A percentile compares a stretch with the other conserved stretches of the same genome.
Conservation (phyloP, 441 rosid species). For the Corymbia citriodora region DNA sequence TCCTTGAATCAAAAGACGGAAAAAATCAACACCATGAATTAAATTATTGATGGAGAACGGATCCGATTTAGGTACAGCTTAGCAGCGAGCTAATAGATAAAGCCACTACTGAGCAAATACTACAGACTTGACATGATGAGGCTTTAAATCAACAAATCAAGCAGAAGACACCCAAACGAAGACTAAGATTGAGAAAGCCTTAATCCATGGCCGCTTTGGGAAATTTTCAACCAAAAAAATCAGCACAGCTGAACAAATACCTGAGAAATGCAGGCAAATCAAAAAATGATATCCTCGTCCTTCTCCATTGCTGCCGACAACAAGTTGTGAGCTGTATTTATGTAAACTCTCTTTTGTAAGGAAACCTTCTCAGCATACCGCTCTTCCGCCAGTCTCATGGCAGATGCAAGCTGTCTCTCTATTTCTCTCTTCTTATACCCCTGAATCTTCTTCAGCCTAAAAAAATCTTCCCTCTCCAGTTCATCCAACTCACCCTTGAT, state of each 20-base stretch:
- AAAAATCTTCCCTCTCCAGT: constrained; percentile 19
- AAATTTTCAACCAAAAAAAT: neutral
- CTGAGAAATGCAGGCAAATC: neutral
- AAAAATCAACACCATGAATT: neutral
- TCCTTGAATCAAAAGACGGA: neutral
- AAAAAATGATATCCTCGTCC: constrained; percentile 17
- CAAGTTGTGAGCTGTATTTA: constrained; percentile 9
- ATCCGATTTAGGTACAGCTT: neutral
- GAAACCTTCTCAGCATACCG: constrained; percentile 20
- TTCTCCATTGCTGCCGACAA: constrained; percentile 4
- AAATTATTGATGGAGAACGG: neutral
- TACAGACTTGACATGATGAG: neutral
- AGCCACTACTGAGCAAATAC: neutral
- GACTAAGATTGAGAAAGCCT: neutral
- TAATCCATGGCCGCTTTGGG: neutral
- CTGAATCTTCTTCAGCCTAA: constrained; percentile 17
- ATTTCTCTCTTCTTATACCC: constrained; percentile 14
- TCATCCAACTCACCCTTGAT: constrained; percentile 20
- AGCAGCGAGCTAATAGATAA: neutral
- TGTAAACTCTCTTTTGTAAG: constrained; percentile 13
- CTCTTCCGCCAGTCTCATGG: constrained; percentile 15
- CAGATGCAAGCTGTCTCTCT: constrained; percentile 10
- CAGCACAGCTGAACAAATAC: neutral
- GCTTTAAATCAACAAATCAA: neutral
- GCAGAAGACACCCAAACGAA: neutral